Evolutionary conservation across 2,329 filamentous ascomycete genomes (phyloP).

Genomic region (Pestalotiopsis sp.): DNA sequence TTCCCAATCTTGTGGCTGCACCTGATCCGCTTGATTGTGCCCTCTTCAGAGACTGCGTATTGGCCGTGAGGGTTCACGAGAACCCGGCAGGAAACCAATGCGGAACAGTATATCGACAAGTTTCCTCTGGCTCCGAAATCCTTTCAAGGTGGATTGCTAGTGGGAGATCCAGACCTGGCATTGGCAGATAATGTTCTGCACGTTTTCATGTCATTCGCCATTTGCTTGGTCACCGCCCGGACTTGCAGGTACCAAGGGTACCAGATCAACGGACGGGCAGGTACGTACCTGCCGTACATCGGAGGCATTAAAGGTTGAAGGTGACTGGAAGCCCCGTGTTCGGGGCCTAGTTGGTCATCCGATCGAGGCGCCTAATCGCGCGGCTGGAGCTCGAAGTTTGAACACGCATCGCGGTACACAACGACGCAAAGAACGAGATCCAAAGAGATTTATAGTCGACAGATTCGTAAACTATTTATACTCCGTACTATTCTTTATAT

Average conservation of each 20-base stretch:
- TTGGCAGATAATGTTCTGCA: background rate
- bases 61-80: too few relatives aligned
- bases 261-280: background rate
- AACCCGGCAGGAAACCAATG: too few relatives aligned
- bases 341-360: background rate
- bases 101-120: too few relatives aligned
- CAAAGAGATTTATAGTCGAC: background rate
- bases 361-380: background rate
- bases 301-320: background rate
- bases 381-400: background rate
- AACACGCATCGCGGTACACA: background rate
- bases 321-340: background rate
- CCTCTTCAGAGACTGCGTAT: too few relatives aligned
- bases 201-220: background rate
- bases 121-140: background rate
- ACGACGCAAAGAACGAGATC: background rate
- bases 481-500: background rate
- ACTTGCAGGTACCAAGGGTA: background rate
- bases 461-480: background rate
- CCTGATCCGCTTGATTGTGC: too few relatives aligned
- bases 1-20: too few relatives aligned
- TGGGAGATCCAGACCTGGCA: background rate
- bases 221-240: background rate
- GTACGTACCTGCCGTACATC: background rate
- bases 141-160: background rate